Conservation (phyloP, 1,139 yeast species). For the Suhomyces wounanorum region DNA sequence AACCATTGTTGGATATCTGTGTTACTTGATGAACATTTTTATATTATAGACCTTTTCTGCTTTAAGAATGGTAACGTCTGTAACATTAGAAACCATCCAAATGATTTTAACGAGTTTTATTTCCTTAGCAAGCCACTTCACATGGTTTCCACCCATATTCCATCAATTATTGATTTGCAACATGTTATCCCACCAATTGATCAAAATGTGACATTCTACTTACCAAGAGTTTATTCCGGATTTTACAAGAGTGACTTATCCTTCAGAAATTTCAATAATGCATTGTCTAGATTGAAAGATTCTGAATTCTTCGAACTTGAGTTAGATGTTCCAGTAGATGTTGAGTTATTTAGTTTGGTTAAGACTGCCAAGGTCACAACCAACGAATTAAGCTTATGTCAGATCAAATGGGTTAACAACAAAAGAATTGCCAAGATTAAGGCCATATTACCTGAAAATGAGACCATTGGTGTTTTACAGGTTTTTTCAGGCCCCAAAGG, state of each 20-base stretch:
- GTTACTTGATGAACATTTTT: conserved; percentile 71
- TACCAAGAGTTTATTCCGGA: conserved; percentile 86
- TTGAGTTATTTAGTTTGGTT: conserved; percentile 61
- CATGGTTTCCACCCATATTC: conserved; percentile 82
- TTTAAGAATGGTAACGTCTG: conserved; percentile 41
- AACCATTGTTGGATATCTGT: conserved; percentile 93
- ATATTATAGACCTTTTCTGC: conserved; percentile 62
- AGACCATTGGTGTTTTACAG: conserved; percentile 70
- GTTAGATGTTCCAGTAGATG: conserved; percentile 65
- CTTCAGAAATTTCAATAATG: conserved; percentile 72
- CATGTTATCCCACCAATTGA: conserved; percentile 85
- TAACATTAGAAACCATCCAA: conserved; percentile 29
- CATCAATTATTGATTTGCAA: conserved; percentile 75
- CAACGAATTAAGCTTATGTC: conserved; percentile 67
- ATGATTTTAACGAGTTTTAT: conserved; percentile 56
- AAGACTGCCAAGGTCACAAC: conserved; percentile 53
- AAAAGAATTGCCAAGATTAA: conserved; percentile 74
- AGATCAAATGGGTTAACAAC: conserved; percentile 68
- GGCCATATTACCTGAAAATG: conserved; percentile 72
- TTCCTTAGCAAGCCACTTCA: conserved; percentile 77
- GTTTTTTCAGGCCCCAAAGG: conserved; percentile 75
- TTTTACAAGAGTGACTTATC: conserved; percentile 61
- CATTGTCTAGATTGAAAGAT: conserved; percentile 71
- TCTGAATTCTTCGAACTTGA: conserved; percentile 80
- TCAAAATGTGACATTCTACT: conserved; percentile 71